Evolutionary conservation across 2,329 filamentous ascomycete species (phyloP).

Genomic region (Cryphonectria nitschkei): DNA sequence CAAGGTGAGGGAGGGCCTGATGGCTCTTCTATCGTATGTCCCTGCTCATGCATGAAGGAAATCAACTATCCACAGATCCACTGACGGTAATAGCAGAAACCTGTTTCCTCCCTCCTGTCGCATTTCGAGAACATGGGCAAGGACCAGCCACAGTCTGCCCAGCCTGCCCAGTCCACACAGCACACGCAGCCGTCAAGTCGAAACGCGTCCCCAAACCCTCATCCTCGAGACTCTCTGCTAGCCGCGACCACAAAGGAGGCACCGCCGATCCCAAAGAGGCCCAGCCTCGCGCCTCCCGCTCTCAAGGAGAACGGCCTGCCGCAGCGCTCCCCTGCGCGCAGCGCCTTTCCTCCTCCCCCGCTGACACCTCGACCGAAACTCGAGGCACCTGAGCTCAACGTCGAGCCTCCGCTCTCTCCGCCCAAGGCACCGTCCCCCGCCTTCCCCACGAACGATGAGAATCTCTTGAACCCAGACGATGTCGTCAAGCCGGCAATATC

Average conservation of each 20-base stretch:
- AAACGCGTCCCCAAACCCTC: conserved; percentile 41
- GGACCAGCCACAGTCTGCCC: conserved; percentile 36
- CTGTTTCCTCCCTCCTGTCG: conserved; percentile 79
- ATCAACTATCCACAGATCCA: conserved; percentile 15
- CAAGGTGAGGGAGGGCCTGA: conserved; percentile 57
- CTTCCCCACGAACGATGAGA: conserved; percentile 44
- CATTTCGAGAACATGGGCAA: conserved; percentile 79
- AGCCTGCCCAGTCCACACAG: conserved; percentile 34
- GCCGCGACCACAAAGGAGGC: conserved; percentile 43
- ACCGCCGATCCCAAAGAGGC: conserved; percentile 42
- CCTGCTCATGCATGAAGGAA: conserved; percentile 27
- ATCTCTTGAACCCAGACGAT: conserved; percentile 54
- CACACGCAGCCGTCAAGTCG: conserved; percentile 37
- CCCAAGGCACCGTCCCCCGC: conserved; percentile 51
- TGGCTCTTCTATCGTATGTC: conserved; percentile 73
- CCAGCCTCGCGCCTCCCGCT: conserved; percentile 22
- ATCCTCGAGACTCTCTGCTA: conserved; percentile 43
- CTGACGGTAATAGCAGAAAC: conserved; percentile 59
- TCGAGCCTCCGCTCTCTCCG: conserved; percentile 73
- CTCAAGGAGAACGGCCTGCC: conserved; percentile 33
- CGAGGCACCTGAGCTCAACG: conserved; percentile 65
- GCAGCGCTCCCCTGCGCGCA: conserved; percentile 30
- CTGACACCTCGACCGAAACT: conserved; percentile 47
- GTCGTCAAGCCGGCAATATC: conserved; percentile 44
- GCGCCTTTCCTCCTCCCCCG: conserved; percentile 49